A percentile compares a stretch with the other conserved stretches of the same genome.
These are phyloP conservation scores for Trametopsis cervina DNA, from an alignment of 768 basidiomycete species.

Conservation along the genomic window DNA sequence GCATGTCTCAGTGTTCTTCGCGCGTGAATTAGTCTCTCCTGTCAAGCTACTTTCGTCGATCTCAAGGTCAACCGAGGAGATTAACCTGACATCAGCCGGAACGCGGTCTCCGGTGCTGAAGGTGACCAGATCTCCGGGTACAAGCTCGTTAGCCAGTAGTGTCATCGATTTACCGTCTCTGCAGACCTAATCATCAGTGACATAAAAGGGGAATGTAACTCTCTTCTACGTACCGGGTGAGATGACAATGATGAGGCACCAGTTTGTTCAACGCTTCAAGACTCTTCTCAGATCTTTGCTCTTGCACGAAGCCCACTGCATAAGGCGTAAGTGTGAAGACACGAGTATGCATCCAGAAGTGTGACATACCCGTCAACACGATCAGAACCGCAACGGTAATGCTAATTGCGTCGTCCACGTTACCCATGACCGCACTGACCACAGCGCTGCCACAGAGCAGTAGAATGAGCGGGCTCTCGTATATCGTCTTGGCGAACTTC, in stretches of 20 bases:
- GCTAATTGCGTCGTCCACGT: constrained; percentile 89
- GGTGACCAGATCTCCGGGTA: constrained; percentile 88
- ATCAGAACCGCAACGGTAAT: constrained; percentile 90
- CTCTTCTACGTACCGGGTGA: constrained; percentile 52
- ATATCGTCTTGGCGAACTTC: constrained; percentile 93
- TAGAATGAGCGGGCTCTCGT: constrained; percentile 89
- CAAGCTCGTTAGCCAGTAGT: constrained; percentile 93
- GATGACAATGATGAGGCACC: constrained; percentile 94
- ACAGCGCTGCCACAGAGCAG: constrained; percentile 85
- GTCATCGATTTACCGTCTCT: constrained; percentile 63
- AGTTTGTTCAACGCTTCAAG: constrained; percentile 94
- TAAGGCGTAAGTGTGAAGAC: not conserved
- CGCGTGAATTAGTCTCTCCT: constrained; percentile 81
- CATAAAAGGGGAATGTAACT: not conserved
- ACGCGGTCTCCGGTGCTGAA: constrained; percentile 91
- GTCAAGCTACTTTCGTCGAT: constrained; percentile 95
- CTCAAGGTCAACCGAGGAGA: constrained; percentile 79
- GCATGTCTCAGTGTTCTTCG: constrained; percentile 58
- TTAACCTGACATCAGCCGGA: constrained; percentile 86
- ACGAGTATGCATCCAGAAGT: not conserved
- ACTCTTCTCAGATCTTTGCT: constrained; percentile 90
- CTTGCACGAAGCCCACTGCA: constrained; percentile 89
- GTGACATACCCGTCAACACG: constrained; percentile 77
- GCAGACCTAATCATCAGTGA: not conserved
- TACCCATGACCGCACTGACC: constrained; percentile 91